Base-by-base conservation (phyloP, 345 rosid species). In the Nephelium lappaceum region DNA sequence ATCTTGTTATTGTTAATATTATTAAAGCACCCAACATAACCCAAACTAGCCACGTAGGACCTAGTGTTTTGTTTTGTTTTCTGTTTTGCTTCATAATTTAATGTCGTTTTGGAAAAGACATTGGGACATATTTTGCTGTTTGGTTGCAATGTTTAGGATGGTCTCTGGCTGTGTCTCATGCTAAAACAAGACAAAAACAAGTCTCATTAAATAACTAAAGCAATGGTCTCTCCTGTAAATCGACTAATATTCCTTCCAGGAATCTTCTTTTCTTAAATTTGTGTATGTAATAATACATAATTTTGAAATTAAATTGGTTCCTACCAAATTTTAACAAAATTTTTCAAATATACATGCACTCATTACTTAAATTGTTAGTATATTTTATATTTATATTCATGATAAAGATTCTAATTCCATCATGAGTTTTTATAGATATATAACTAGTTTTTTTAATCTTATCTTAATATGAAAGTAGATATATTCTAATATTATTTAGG, bases 131-230 rank as follows among this genome's bases (percentile, higher is more conserved):
- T 18, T 27, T 45, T 74, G 70, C 19, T 45, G 12, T 73, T 61
- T 73, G 41, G 55, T 60, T 42, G 7, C 76, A 8, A 1, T 49
- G 61, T 70, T 55, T 27, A 43, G 11, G 74, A 24, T n/a, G 10
- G 43, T 42, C 18, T 71, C 24, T 72, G 31, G n/a, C 45, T 19
- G 5, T 21, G 55, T 60, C 77, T 39, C 25, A 42, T 15, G 61
- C 43, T 25, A 43, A 24, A 42, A 14, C 77, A 62, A 61, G 69
- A 74, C 77, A 62, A 74, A 74, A 42, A 74, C 69, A 74, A 74
- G 21, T 6, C 14, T 11, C n/a, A 14, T 39, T 41, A 39, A 21
- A 41, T 41, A 8, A 23, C 8, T 21, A 23, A 73, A 61, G 12
- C 39, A 38, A 58, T 23, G 36, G 19, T 27, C 74, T 51, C 41